Conservation (phyloP, 2,329 filamentous ascomycete species). For the Beauveria varroae region DNA sequence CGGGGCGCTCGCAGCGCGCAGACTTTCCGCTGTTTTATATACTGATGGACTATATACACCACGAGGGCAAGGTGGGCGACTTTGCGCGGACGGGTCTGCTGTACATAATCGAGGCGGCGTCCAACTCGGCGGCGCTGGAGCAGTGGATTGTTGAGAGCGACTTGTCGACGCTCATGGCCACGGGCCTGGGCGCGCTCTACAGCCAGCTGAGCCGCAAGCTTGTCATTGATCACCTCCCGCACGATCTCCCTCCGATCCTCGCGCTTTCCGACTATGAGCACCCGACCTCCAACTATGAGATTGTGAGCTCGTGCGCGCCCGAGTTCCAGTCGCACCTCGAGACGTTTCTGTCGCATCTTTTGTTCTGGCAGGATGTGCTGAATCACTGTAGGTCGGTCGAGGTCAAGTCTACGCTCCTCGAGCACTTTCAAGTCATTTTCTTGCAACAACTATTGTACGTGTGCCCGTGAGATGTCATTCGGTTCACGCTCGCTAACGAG, state of each 20-base stretch:
- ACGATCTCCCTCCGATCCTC: conserved; percentile 73
- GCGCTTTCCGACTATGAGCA: conserved; percentile 84
- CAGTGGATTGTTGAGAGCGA: conserved; percentile 98
- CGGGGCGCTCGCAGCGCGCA: conserved; percentile 76
- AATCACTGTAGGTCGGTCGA: conserved; percentile 91
- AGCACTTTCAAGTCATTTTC: conserved; percentile 96
- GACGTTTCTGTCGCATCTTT: conserved; percentile 86
- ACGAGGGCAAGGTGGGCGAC: conserved; percentile 89
- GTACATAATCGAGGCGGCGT: conserved; percentile 92
- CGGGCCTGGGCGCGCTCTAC: conserved; percentile 73
- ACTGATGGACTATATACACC: conserved; percentile 92
- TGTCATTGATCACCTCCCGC: conserved; percentile 67
- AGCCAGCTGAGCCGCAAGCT: conserved; percentile 67
- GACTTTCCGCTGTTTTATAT: conserved; percentile 96
- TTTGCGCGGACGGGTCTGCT: conserved; percentile 90
- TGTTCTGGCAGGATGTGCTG: conserved; percentile 97
- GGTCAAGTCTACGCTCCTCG: conserved; percentile 84
- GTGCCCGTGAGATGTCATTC: not conserved
- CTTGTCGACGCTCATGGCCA: conserved; percentile 93
- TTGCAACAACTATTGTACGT: conserved; percentile 83
- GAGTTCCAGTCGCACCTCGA: conserved; percentile 82
- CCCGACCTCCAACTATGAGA: conserved; percentile 59
- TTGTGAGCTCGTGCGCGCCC: conserved; percentile 64
- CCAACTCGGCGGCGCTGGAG: conserved; percentile 73
- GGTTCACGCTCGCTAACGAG: conserved; percentile 6